These are phyloP conservation scores for Fusarium tupiense DNA, from an alignment of 2,329 filamentous ascomycete species.

Conservation along the genomic window DNA sequence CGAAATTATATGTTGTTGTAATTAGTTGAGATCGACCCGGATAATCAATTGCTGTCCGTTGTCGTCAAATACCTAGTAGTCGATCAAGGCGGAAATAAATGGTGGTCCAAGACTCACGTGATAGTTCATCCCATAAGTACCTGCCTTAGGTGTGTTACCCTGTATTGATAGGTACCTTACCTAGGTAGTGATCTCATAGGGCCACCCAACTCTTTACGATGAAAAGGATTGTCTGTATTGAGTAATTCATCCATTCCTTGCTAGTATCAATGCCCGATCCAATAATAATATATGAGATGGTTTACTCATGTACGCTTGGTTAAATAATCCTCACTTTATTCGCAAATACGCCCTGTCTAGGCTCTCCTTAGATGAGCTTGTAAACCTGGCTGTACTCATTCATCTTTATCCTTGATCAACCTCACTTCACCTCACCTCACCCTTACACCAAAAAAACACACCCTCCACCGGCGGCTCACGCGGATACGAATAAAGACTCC, in stretches of 20 bases:
- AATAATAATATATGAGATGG: not conserved
- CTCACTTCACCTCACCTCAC: slow-evolving; percentile 5
- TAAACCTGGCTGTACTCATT: not conserved
- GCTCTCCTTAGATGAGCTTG: not conserved
- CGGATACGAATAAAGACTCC: slow-evolving; percentile 2
- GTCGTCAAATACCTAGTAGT: not conserved
- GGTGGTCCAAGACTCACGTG: not conserved
- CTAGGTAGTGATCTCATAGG: not conserved
- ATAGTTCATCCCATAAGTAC: not conserved
- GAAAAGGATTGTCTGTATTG: not conserved
- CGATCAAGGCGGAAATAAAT: too few species aligned
- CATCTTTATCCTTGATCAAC: slow-evolving; percentile 3
- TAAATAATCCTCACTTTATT: not conserved
- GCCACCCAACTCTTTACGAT: not conserved
- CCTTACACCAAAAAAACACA: not conserved
- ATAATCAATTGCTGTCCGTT: not conserved
- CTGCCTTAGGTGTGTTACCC: not conserved
- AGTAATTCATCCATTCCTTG: not conserved
- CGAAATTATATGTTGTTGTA: too few species aligned
- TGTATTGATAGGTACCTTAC: not conserved
- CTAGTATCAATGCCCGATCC: not conserved
- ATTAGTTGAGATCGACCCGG: not conserved
- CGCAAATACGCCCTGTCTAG: not conserved
- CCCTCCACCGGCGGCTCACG: slow-evolving; percentile 31
- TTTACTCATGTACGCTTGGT: not conserved